phyloP scores from a whole-genome alignment of 495 filamentous ascomycete species.

The Penicillium maclennaniae region DNA sequence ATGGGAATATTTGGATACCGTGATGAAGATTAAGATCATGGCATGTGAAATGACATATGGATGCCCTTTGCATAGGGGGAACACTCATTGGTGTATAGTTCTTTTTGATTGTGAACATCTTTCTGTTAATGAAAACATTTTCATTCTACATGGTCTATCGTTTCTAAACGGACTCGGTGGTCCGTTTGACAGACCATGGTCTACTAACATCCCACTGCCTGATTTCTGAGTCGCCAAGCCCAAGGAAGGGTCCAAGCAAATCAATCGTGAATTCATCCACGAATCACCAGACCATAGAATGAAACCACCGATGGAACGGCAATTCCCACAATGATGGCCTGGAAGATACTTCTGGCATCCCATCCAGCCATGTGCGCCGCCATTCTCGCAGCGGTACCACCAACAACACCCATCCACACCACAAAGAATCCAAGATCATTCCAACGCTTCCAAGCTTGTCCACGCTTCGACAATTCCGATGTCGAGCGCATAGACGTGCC shows the following conservation, averaged over 20 bases:
- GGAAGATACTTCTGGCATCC: constrained; percentile 7
- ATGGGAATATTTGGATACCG: constrained; percentile 1
- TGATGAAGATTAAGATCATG: background rate
- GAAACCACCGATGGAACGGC: constrained; percentile 14
- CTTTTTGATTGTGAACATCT: background rate
- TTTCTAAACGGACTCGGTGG: background rate
- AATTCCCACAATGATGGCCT: constrained; percentile 14
- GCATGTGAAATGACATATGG: constrained; percentile 5
- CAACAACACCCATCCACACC: constrained; percentile 26
- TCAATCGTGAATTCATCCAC: constrained; percentile 1
- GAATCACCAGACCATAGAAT: constrained; percentile 21
- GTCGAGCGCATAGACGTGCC: constrained; percentile 29
- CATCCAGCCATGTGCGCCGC: constrained; percentile 13
- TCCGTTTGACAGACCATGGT: background rate
- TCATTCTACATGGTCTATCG: background rate
- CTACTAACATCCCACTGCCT: background rate
- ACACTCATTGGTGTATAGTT: constrained; percentile 4
- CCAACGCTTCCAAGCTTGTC: constrained; percentile 21
- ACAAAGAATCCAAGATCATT: constrained; percentile 29
- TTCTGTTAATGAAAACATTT: background rate
- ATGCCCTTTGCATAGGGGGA: background rate
- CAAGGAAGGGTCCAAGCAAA: background rate
- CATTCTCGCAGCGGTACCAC: constrained; percentile 16
- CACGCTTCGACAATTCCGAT: constrained; percentile 15
- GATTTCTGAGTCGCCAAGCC: too few relatives aligned